phyloP scores from a whole-genome alignment of 1,284 basidiomycete genomes.

The Coriolopsis trogii region DNA sequence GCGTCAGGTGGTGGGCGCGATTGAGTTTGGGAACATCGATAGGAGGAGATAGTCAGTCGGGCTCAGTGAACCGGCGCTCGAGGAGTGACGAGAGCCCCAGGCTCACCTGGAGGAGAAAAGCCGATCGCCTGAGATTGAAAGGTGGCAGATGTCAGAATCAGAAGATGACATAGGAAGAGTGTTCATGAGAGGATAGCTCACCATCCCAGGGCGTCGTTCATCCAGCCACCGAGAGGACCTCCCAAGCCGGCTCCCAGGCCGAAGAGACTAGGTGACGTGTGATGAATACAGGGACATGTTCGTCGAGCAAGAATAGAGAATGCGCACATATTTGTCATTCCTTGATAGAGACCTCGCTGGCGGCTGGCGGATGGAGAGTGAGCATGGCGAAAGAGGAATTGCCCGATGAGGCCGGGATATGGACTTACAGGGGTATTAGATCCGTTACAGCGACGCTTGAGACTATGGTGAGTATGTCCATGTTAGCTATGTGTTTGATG shows the following conservation, averaged over 20 bases:
- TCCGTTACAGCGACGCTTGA: constrained; percentile 78
- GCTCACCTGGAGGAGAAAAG: constrained; percentile 69
- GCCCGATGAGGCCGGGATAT: constrained; percentile 6
- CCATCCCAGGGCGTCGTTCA: constrained; percentile 86
- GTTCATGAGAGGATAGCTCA: constrained; percentile 39
- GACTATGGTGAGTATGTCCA: constrained; percentile 46
- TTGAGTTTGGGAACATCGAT: constrained; percentile 21
- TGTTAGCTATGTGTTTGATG: constrained; percentile 22
- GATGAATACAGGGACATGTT: constrained; percentile 2
- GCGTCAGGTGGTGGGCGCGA: constrained; percentile 15
- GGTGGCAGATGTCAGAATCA: constrained; percentile 14
- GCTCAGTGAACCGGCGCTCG: constrained; percentile 13
- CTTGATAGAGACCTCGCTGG: constrained; percentile 87
- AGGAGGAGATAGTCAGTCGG: constrained; percentile 16
- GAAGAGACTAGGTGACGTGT: constrained; percentile 54
- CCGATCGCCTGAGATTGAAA: constrained; percentile 53
- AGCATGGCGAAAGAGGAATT: constrained; percentile 5
- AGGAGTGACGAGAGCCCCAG: constrained; percentile 12
- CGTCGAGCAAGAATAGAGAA: constrained; percentile 10
- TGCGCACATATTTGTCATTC: constrained; percentile 82
- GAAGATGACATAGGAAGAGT: constrained; percentile 6
- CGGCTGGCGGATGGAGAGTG: constrained; percentile 50
- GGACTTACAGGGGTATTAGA: constrained; percentile 77
- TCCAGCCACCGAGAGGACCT: constrained; percentile 87
- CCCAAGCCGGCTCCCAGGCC: constrained; percentile 84